Base-by-base conservation (phyloP, 805 yeast species). In the Zygoascus biomembranicola region DNA sequence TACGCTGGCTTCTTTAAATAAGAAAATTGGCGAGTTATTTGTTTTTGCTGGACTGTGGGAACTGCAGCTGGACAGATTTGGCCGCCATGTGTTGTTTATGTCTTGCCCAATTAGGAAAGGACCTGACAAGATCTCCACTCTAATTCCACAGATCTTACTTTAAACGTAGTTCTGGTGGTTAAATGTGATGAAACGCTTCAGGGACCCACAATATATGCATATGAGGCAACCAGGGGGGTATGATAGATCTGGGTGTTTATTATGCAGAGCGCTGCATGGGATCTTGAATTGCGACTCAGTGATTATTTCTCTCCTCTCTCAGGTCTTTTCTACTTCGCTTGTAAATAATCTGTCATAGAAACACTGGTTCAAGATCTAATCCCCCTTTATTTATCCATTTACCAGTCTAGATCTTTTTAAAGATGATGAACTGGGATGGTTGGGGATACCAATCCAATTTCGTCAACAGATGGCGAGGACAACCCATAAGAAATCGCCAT, bases 1-100 rank as follows among this genome's bases (percentile, higher is more conserved):
- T 73, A 71, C 57, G 52, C 75, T 18, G 71, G 69, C 55, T 73
- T 73, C 57, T 72, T 72, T 52, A 41, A 55, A 37, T 68, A 56
- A 51, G 28, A 31, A 23, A 44, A 42, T 5, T 42, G 45, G 45
- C 8, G 5, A 20, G 42, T 2, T 16, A 16, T 37, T 37, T 16
- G 18, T 16, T 42, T 42, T 42, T 42, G 45, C 20, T 18, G 5
- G 45, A 23, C 28, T 23, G 28, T 23, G 28, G 28, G 28, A 23
- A 23, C 39, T 4, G 39, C 16, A n/a, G 39, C 16, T n/a, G 39
- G 39, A 35, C 39, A 13, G 39, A 35, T 35, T 35, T 35, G 39
- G 44, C 5, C 23, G 13, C 5, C 20, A 5, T 14, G 10, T 42
- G 20, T 18, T 42, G 44, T 42, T 42, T 42, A 10, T 14, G 13